Evolutionary conservation across 2,329 filamentous ascomycete species (phyloP).

Genomic region (Passalora sequoiae): DNA sequence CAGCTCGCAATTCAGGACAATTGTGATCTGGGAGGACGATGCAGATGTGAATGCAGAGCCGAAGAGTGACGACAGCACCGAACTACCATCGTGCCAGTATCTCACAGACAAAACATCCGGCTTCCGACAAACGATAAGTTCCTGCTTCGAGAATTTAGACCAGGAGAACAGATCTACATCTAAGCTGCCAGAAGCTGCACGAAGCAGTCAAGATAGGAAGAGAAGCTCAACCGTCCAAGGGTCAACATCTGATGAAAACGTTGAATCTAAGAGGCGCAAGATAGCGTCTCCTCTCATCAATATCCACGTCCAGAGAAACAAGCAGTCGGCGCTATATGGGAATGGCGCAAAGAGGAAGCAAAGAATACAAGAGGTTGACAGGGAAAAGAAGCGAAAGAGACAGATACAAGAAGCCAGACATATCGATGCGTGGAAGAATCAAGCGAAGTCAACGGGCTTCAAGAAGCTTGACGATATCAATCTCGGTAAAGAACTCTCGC

Average conservation of each 20-base stretch:
- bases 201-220: background rate
- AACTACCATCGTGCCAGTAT: background rate
- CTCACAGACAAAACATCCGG: background rate
- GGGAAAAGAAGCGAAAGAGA: too few species aligned
- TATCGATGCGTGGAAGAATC: too few species aligned
- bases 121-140: background rate
- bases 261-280: background rate
- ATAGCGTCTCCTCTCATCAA: too few species aligned
- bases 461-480: too few species aligned
- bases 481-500: too few species aligned
- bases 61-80: background rate
- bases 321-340: too few species aligned
- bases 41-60: conserved; percentile 9
- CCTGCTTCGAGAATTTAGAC: background rate
- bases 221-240: background rate
- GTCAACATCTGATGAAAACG: too few species aligned
- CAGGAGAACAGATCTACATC: background rate
- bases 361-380: too few species aligned
- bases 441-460: too few species aligned
- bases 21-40: background rate
- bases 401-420: too few species aligned
- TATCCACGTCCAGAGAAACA: too few species aligned
- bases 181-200: background rate
- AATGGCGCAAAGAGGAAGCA: too few species aligned
- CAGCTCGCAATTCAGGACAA: background rate